phyloP scores from a whole-genome alignment of 139 green algal species.

The Volvox reticuliferus region DNA sequence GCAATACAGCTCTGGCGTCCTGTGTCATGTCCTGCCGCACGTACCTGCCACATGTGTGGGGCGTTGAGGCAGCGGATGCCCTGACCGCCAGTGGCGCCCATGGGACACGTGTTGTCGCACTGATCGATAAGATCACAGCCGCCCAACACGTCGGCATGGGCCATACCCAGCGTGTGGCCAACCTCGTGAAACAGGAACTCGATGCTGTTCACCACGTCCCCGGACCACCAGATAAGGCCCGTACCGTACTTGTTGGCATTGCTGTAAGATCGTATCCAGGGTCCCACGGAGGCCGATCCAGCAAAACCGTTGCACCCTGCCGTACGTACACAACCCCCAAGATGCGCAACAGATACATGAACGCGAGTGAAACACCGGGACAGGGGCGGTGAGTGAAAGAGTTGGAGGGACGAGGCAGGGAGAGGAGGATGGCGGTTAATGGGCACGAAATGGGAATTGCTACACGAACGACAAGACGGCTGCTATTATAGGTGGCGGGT shows the following conservation, averaged over 20 bases:
- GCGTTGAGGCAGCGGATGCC: conserved; percentile 44
- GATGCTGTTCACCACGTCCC: not conserved
- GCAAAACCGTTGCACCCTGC: conserved; percentile 2
- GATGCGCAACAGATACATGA: no score
- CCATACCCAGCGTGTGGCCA: not conserved
- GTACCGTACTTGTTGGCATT: not conserved
- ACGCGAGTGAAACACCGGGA: no score
- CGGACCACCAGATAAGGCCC: conserved; percentile 7
- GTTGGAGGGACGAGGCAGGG: no score
- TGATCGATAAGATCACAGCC: not conserved
- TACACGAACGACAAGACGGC: no score
- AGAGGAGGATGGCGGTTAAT: no score
- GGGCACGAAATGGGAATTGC: no score
- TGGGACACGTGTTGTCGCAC: conserved; percentile 40
- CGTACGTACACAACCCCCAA: no score
- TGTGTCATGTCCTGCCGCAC: not conserved
- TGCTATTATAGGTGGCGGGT: no score
- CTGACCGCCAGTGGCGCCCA: not conserved
- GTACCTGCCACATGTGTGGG: conserved; percentile 23
- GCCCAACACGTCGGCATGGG: not conserved
- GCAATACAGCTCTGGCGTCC: not conserved
- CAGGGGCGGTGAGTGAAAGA: no score
- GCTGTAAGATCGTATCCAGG: not conserved
- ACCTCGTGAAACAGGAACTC: conserved; percentile 38
- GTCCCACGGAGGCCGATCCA: not conserved